Conservation (phyloP, 768 basidiomycete genomes). For the Pleurotus platypus region DNA sequence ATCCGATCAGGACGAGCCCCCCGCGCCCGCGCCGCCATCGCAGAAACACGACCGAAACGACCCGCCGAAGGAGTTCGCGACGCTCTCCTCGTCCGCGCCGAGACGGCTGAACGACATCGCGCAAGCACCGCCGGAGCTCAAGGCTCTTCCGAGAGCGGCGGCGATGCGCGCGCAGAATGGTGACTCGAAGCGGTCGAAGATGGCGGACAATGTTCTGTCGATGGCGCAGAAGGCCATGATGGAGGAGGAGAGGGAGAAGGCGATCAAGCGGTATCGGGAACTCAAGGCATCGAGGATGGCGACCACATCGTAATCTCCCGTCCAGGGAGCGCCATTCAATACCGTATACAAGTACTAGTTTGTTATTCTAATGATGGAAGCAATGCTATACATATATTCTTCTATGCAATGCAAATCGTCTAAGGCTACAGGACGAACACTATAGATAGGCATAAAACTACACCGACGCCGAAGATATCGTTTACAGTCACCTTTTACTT, state of each 20-base stretch:
- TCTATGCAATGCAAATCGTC: background rate
- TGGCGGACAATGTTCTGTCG: constrained; percentile 50
- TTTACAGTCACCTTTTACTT: background rate
- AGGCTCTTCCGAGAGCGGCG: constrained; percentile 47
- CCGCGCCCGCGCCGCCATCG: constrained; percentile 11
- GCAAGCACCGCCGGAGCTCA: constrained; percentile 24
- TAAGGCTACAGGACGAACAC: background rate
- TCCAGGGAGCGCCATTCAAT: no score
- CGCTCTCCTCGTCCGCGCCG: constrained; percentile 49
- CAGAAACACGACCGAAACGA: constrained; percentile 15
- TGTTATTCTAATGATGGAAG: background rate
- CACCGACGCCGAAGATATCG: background rate
- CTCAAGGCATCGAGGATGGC: constrained; percentile 50
- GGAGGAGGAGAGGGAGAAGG: constrained; percentile 71
- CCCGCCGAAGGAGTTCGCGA: constrained; percentile 46
- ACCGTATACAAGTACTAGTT: no score
- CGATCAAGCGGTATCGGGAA: constrained; percentile 62
- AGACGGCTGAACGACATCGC: constrained; percentile 65
- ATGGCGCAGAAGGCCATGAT: constrained; percentile 78
- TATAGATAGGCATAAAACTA: background rate
- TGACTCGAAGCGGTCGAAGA: constrained; percentile 15
- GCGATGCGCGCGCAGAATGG: constrained; percentile 8
- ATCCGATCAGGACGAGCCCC: constrained; percentile 14
- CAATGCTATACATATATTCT: no score
- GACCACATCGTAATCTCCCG: no score